Base-by-base conservation (phyloP, 352 stramenopile genomes). In the Pythium insidiosum region DNA sequence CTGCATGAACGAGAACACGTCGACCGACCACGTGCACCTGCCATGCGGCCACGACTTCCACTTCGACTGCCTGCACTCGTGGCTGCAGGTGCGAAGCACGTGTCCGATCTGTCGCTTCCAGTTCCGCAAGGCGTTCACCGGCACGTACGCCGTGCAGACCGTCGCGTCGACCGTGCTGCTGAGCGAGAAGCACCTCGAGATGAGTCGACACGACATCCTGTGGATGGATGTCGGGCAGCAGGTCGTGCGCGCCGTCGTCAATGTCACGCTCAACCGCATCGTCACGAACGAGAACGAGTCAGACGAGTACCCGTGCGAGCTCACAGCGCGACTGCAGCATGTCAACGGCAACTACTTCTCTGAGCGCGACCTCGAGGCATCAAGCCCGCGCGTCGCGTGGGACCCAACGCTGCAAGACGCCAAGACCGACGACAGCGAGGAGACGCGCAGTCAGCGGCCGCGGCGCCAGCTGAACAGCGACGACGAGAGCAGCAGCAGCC, bases 91-190 rank as follows among this genome's bases (percentile, higher is more conserved):
- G n/a, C n/a, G n/a, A n/a, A n/a, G n/a, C n/a, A n/a, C n/a, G n/a
- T 98, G 94, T 60, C 90, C 89, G 15, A 76, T 96, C 38, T 98
- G 89, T 51, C 92, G 95, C 47, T 81, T 79, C 52, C 82, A 96
- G 61, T 78, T 96, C 40, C 55, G 50, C 19, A 76, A 78, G 44
- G 62, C 67, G 21, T 79, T 85, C 35, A 42, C 58, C 4, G 68
- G 69, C n/a, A 68, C 44, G n/a, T 85, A 68, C 40, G 56, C 61
- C 16, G 59, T 82, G 19, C 73, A 62, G 23, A 59, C 50, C 10
- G 50, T 85, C 22, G 50, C 56, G 38, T 82, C 73, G 20, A 68
- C 63, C 4, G 57, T 67, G 21, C 36, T 82, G 6, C 60, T 78
- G 9, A 45, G 53, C 7, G 37, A 48, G 0, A 52, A 65, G 9